Conservation (phyloP, 164 flowering plant genomes). For the Houttuynia cordata region DNA sequence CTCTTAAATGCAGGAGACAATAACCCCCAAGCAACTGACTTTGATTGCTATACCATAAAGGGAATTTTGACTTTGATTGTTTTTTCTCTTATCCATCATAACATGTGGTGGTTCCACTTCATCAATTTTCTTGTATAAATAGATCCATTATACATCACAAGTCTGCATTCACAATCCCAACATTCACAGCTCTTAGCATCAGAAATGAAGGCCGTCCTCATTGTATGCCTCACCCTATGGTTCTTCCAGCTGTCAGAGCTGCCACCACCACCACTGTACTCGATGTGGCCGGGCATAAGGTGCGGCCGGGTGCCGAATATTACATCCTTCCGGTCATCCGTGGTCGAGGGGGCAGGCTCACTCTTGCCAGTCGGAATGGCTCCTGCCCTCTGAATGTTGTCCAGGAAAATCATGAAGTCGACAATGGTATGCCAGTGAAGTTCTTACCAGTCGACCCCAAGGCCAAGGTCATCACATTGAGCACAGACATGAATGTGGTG, state of each 20-base stretch:
- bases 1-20: not conserved
- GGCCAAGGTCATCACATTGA: slow-evolving; percentile 1
- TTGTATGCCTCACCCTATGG: not conserved
- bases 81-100: no score
- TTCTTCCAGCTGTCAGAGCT: not conserved
- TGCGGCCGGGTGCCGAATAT: slow-evolving; percentile 14
- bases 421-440: slow-evolving; percentile 11
- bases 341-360: slow-evolving; percentile 18
- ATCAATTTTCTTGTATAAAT: not conserved
- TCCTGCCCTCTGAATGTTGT: slow-evolving; percentile 16
- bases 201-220: not conserved
- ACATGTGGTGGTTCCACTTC: no score
- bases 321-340: slow-evolving; percentile 14
- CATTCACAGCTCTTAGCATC: not conserved
- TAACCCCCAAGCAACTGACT: not conserved
- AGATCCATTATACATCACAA: not conserved
- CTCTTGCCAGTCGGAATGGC: slow-evolving; percentile 2
- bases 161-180: not conserved
- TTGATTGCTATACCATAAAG: no score
- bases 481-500: slow-evolving; percentile 20
- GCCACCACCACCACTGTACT: slow-evolving; percentile 2
- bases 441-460: slow-evolving; percentile 12
- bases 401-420: slow-evolving; percentile 6
- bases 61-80: no score
- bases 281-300: slow-evolving; percentile 14